Conservation (phyloP, 73 alveolate genomes). For the Paramecium tetraurelia region DNA sequence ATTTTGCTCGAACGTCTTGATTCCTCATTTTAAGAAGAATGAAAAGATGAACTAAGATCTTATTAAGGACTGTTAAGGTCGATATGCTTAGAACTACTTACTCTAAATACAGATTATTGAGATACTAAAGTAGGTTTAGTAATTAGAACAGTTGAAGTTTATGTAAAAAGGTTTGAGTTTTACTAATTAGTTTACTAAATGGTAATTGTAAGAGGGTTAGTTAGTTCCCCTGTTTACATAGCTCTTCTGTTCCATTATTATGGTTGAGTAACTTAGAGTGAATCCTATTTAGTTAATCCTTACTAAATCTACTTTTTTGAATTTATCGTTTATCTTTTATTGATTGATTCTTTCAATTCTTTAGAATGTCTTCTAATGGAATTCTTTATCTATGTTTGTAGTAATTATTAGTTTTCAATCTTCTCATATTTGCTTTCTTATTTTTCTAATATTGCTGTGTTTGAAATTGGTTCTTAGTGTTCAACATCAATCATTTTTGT, state of each 20-base stretch:
- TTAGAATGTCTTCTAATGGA: not conserved
- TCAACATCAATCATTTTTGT: not conserved
- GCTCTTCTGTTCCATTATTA: constrained; percentile 3
- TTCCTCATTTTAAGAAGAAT: constrained; percentile 1
- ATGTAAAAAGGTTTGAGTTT: not conserved
- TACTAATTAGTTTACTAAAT: not conserved
- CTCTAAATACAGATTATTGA: not conserved
- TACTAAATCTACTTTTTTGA: not conserved
- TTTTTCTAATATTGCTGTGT: not conserved
- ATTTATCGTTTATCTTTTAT: not conserved
- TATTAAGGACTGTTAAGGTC: not conserved
- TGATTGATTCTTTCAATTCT: not conserved
- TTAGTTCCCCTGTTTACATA: not conserved
- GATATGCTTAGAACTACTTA: not conserved
- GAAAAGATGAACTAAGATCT: not conserved
- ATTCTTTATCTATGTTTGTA: not conserved
- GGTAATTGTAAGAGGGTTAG: not conserved
- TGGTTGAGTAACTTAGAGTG: not conserved
- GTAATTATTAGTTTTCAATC: not conserved
- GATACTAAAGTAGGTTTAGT: not conserved
- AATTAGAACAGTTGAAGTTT: not conserved
- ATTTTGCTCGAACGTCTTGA: not conserved
- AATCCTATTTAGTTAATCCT: not conserved
- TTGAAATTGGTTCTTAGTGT: not conserved
- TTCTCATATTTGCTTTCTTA: not conserved